A percentile compares a stretch with the other conserved stretches of the same genome.
phyloP scores from a whole-genome alignment of 2,329 filamentous ascomycete species.

The Emmonsia crescens region DNA sequence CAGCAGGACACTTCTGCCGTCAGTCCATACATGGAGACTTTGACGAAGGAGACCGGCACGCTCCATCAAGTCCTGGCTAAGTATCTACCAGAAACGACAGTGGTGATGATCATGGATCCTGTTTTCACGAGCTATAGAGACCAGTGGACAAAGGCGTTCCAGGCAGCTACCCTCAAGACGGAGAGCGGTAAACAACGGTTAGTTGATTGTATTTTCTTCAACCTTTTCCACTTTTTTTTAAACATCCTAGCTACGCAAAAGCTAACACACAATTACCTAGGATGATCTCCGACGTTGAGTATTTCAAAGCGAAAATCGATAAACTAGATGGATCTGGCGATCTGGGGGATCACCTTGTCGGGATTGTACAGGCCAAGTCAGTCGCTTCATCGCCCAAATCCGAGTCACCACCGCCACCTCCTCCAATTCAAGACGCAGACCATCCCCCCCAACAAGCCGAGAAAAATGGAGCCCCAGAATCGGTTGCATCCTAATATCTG shows the following conservation, averaged over 20 bases:
- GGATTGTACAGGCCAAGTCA: slow-evolving; percentile 32
- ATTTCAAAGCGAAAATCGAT: slow-evolving; percentile 58
- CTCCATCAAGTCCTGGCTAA: slow-evolving; percentile 74
- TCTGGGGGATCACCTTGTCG: slow-evolving; percentile 57
- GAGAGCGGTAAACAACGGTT: slow-evolving; percentile 62
- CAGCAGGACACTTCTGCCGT: slow-evolving; percentile 36
- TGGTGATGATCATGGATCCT: slow-evolving; percentile 72
- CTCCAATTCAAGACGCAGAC: neutral
- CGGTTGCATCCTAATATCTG: neutral
- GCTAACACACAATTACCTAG: slow-evolving; percentile 34
- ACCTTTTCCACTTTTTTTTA: slow-evolving; percentile 18
- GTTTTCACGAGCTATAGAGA: slow-evolving; percentile 75
- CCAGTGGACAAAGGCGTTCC: slow-evolving; percentile 63
- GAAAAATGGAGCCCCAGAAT: slow-evolving; percentile 1
- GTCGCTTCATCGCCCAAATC: slow-evolving; percentile 14
- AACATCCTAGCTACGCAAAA: slow-evolving; percentile 12
- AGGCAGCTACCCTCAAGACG: slow-evolving; percentile 54
- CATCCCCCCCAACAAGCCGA: neutral
- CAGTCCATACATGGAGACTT: slow-evolving; percentile 72
- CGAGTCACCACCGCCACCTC: neutral
- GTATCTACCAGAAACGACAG: slow-evolving; percentile 64
- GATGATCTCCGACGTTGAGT: slow-evolving; percentile 65
- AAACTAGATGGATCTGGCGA: slow-evolving; percentile 72
- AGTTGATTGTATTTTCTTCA: slow-evolving; percentile 20
- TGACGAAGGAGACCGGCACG: slow-evolving; percentile 76